phyloP scores from a whole-genome alignment of 345 rosid genomes.

The Durio zibethinus region DNA sequence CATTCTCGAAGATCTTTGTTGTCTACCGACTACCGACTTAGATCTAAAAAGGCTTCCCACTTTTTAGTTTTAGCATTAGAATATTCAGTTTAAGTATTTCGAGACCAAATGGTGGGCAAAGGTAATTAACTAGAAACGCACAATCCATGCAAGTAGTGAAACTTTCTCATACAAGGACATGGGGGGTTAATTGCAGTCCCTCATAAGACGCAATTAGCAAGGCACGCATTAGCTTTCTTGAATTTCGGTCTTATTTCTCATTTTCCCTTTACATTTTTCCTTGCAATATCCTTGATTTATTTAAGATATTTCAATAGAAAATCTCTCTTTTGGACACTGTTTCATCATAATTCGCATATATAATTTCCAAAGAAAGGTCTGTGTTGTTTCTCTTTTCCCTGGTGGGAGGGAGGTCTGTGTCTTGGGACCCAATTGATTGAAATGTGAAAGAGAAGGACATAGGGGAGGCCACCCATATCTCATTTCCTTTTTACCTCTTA shows the following conservation, averaged over 20 bases:
- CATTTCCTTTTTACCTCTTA: conserved; percentile 30
- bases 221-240: conserved; percentile 1
- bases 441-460: conserved; percentile 35
- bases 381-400: conserved; percentile 25
- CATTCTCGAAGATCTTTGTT: not conserved
- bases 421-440: conserved; percentile 34
- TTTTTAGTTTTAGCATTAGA: conserved; percentile 10
- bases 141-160: conserved; percentile 16
- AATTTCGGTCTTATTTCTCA: not conserved
- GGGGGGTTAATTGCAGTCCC: conserved; percentile 6
- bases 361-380: not conserved
- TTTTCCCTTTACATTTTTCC: not conserved
- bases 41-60: not conserved
- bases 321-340: conserved; percentile 30
- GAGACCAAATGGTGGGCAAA: conserved; percentile 23
- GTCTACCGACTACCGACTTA: conserved; percentile 6
- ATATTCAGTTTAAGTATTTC: conserved; percentile 20
- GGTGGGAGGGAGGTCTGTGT: conserved; percentile 27
- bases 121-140: conserved; percentile 30
- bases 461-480: conserved; percentile 41
- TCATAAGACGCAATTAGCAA: conserved; percentile 16
- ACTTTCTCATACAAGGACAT: conserved; percentile 16
- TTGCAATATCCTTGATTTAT: not conserved
- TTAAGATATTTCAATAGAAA: not conserved
- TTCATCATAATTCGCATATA: not conserved